Conservation (phyloP, 2,329 filamentous ascomycete species). For the Phaeophleospora eucalypticola region DNA sequence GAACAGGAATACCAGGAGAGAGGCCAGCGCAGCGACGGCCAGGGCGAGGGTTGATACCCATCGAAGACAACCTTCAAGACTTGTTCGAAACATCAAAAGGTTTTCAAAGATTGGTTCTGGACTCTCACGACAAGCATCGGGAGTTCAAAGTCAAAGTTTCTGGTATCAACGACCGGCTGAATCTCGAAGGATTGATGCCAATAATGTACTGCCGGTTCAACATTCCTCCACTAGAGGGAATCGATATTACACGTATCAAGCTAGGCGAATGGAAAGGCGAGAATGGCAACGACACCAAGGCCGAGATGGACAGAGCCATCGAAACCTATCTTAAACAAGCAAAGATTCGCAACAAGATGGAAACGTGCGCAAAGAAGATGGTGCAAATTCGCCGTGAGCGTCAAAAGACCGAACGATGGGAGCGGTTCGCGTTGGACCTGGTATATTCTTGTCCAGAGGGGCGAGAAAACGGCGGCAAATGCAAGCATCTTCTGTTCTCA, state of each 20-base stretch:
- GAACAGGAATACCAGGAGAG: constrained; percentile 9
- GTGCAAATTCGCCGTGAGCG: constrained; percentile 6
- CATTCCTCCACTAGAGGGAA: neutral
- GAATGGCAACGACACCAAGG: constrained; percentile 8
- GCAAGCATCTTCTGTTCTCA: neutral
- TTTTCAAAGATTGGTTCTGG: constrained; percentile 2
- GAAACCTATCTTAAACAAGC: constrained; percentile 3
- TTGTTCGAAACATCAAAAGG: constrained; percentile 1
- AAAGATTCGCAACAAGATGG: neutral
- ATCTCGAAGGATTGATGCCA: neutral
- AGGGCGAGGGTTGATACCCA: neutral
- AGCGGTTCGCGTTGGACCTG: constrained; percentile 10
- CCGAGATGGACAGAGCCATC: constrained; percentile 5
- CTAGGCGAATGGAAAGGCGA: constrained; percentile 14
- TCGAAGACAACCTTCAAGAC: neutral
- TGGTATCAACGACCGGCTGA: neutral
- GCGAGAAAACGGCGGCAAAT: neutral
- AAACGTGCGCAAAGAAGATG: constrained; percentile 7
- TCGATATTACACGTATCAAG: constrained; percentile 9
- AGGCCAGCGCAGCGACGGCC: constrained; percentile 1
- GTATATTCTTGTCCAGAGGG: constrained; percentile 10
- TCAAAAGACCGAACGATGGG: constrained; percentile 14
- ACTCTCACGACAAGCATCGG: constrained; percentile 10
- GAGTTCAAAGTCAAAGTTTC: no score
- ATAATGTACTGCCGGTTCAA: constrained; percentile 15